Percentiles rank a stretch among this genome's conserved stretches.
phyloP scores from a whole-genome alignment of 345 rosid genomes.

The Eucalyptus sp. region DNA sequence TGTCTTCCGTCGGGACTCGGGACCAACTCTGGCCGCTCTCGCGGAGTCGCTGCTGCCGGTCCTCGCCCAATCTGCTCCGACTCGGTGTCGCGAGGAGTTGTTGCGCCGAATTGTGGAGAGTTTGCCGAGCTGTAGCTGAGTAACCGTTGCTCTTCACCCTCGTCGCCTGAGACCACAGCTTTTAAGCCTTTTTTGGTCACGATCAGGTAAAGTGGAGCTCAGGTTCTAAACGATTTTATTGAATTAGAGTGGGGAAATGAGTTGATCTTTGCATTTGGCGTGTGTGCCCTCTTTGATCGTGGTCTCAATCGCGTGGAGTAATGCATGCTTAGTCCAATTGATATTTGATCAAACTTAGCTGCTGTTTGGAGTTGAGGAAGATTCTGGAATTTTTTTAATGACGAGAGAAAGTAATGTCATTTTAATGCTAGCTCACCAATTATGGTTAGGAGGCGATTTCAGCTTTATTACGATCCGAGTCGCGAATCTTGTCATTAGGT shows the following conservation, averaged over 20 bases:
- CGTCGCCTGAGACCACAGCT: background rate
- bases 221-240: background rate
- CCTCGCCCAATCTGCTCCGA: background rate
- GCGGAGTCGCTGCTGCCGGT: background rate
- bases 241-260: background rate
- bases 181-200: background rate
- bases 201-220: background rate
- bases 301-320: background rate
- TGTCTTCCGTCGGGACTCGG: background rate
- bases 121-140: background rate
- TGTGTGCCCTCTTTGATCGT: background rate
- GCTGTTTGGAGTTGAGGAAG: background rate
- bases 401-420: background rate
- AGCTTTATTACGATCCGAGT: background rate
- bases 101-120: background rate
- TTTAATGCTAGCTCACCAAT: background rate
- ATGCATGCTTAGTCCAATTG: background rate
- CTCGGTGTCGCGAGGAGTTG: background rate
- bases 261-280: background rate
- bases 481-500: background rate
- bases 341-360: background rate
- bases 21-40: background rate
- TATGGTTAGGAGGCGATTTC: background rate
- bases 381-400: background rate
- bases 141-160: background rate